Conservation (phyloP, 2,329 filamentous ascomycete species). For the Thielaviopsis musarum region DNA sequence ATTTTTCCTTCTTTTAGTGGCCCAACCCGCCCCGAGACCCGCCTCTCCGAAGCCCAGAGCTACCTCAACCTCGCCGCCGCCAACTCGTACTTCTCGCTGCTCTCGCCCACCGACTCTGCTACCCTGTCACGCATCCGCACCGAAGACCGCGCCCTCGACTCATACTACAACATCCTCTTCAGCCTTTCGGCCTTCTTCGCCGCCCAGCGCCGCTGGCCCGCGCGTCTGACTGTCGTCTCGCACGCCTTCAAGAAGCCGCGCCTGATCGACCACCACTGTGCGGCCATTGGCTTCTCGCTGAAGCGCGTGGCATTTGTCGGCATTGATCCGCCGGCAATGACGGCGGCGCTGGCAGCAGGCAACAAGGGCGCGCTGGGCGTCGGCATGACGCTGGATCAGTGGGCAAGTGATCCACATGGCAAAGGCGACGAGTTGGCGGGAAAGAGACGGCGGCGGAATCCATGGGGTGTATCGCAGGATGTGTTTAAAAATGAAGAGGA, state of each 20-base stretch:
- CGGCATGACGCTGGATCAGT: slow-evolving; percentile 27
- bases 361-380: slow-evolving; percentile 28
- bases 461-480: slow-evolving; percentile 28
- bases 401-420: slow-evolving; percentile 37
- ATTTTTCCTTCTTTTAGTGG: slow-evolving; percentile 27
- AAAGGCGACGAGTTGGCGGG: slow-evolving; percentile 25
- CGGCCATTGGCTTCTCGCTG: slow-evolving; percentile 38
- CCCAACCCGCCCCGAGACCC: slow-evolving; percentile 41
- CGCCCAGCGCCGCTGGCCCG: slow-evolving; percentile 33
- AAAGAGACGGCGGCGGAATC: slow-evolving; percentile 34
- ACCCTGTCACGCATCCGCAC: slow-evolving; percentile 28
- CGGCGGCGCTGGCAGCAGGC: slow-evolving; percentile 15
- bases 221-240: slow-evolving; percentile 43
- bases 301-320: slow-evolving; percentile 36
- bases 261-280: slow-evolving; percentile 46
- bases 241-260: slow-evolving; percentile 52
- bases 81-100: slow-evolving; percentile 29
- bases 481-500: slow-evolving; percentile 25
- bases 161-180: slow-evolving; percentile 71
- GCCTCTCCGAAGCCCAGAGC: slow-evolving; percentile 42
- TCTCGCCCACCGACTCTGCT: slow-evolving; percentile 14
- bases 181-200: slow-evolving; percentile 38
- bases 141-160: slow-evolving; percentile 65
- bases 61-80: slow-evolving; percentile 38
- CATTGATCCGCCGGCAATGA: slow-evolving; percentile 41